Evolutionary conservation across 2,329 filamentous ascomycete species (phyloP).

Genomic region (Alternaria gansuensis): DNA sequence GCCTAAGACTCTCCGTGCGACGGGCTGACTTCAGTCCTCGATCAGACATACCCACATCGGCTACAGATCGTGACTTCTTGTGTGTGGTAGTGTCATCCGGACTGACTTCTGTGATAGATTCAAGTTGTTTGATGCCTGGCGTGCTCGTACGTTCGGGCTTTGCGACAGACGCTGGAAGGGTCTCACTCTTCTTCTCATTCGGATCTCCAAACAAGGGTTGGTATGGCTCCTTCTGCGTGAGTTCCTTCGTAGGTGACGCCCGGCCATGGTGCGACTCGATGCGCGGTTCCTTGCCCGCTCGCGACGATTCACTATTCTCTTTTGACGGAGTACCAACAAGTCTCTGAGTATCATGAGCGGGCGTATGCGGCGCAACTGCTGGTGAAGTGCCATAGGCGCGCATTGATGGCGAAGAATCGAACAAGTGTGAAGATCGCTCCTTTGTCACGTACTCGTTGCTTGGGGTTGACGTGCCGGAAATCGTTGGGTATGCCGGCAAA

Average conservation of each 20-base stretch:
- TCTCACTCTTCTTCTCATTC: slow-evolving; percentile 35
- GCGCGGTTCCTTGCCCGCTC: slow-evolving; percentile 18
- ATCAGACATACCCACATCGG: slow-evolving; percentile 56
- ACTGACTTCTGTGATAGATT: slow-evolving; percentile 62
- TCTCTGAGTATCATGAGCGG: slow-evolving; percentile 26
- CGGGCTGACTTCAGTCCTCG: slow-evolving; percentile 54
- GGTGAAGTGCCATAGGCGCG: slow-evolving; percentile 46
- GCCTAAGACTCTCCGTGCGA: slow-evolving; percentile 40
- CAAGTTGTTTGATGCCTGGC: slow-evolving; percentile 52
- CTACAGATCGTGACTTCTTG: slow-evolving; percentile 56
- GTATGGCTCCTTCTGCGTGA: slow-evolving; percentile 35
- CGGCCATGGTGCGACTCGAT: slow-evolving; percentile 20
- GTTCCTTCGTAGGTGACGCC: slow-evolving; percentile 21
- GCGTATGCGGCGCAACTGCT: slow-evolving; percentile 31
- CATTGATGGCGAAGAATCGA: slow-evolving; percentile 51
- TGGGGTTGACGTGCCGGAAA: slow-evolving; percentile 32
- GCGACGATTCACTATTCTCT: slow-evolving; percentile 18
- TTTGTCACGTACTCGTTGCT: slow-evolving; percentile 48
- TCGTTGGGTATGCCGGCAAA: slow-evolving; percentile 35
- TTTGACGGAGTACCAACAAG: slow-evolving; percentile 23
- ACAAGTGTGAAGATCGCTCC: slow-evolving; percentile 49
- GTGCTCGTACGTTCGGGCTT: slow-evolving; percentile 36
- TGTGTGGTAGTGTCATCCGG: slow-evolving; percentile 54
- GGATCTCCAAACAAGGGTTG: slow-evolving; percentile 49
- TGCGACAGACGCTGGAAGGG: slow-evolving; percentile 35